A percentile compares a stretch with the other conserved stretches of the same genome.
phyloP scores from a whole-genome alignment of 1,139 yeast genomes.

The Diutina rugosa region DNA sequence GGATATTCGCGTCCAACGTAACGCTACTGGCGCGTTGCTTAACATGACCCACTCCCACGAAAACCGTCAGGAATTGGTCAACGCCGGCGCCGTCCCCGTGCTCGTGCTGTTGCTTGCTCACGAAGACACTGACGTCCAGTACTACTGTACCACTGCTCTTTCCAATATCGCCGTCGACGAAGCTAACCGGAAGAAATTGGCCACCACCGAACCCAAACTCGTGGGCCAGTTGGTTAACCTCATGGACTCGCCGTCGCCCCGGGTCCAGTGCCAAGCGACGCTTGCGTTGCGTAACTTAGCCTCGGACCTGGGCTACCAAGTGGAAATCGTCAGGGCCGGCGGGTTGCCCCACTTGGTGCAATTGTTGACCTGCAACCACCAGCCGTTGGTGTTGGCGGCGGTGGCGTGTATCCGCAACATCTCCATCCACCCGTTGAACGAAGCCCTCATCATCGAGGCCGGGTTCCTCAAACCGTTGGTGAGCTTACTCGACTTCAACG shows the following conservation, averaged over 20 bases:
- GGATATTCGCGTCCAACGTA: conserved; percentile 93
- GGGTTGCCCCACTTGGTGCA: conserved; percentile 89
- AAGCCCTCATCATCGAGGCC: conserved; percentile 88
- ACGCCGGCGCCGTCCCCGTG: conserved; percentile 97
- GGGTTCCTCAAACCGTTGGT: conserved; percentile 90
- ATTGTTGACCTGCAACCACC: conserved; percentile 77
- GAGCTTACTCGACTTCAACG: conserved; percentile 67
- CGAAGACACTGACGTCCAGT: conserved; percentile 92
- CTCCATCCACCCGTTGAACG: conserved; percentile 92
- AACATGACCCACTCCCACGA: conserved; percentile 98
- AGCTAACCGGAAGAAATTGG: conserved; percentile 71
- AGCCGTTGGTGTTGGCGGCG: conserved; percentile 87
- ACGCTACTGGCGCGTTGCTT: conserved; percentile 93
- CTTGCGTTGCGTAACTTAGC: conserved; percentile 91
- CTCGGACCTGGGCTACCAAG: conserved; percentile 84
- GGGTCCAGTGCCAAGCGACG: conserved; percentile 98
- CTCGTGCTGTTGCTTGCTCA: conserved; percentile 79
- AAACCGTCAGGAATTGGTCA: conserved; percentile 90
- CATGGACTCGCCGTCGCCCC: conserved; percentile 86
- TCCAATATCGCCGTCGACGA: conserved; percentile 97
- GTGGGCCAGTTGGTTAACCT: conserved; percentile 77
- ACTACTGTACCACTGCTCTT: conserved; percentile 94
- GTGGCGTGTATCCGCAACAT: conserved; percentile 97
- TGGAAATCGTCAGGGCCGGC: conserved; percentile 90
- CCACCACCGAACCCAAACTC: conserved; percentile 89